Percentiles rank a stretch among this genome's conserved stretches.
These are phyloP conservation scores for Peniophora sp. DNA, from an alignment of 1,284 basidiomycete species.

Conservation along the genomic window DNA sequence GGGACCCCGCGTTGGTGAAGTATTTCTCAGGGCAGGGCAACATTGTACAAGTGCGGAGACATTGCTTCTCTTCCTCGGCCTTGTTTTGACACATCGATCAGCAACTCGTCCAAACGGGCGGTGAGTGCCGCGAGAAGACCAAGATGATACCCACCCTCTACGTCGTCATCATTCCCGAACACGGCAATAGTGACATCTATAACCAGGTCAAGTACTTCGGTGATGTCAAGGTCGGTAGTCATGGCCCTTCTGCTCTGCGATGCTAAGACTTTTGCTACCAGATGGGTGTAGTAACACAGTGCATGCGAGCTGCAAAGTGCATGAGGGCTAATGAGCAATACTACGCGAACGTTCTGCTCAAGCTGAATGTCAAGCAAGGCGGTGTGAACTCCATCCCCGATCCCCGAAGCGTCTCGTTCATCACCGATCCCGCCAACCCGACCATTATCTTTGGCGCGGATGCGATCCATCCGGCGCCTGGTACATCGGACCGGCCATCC, in stretches of 20 bases:
- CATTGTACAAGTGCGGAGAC: conserved; percentile 33
- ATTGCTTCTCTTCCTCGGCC: neutral
- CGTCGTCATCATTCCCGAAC: conserved; percentile 66
- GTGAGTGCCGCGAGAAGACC: conserved; percentile 29
- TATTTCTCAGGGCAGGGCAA: conserved; percentile 49
- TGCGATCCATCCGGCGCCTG: conserved; percentile 72
- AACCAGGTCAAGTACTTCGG: conserved; percentile 49
- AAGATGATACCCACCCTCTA: conserved; percentile 44
- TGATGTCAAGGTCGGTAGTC: no score
- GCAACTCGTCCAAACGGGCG: conserved; percentile 44
- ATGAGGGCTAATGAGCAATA: neutral
- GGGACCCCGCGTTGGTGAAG: conserved; percentile 32
- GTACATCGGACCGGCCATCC: conserved; percentile 61
- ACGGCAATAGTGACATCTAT: conserved; percentile 61
- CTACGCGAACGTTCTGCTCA: neutral
- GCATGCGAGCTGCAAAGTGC: neutral
- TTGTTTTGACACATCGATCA: conserved; percentile 12
- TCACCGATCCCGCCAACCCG: conserved; percentile 59
- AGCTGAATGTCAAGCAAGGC: neutral
- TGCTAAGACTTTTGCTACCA: neutral
- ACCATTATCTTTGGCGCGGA: conserved; percentile 74
- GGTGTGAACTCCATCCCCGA: neutral
- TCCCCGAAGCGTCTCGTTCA: conserved; percentile 29
- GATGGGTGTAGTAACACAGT: conserved; percentile 1
- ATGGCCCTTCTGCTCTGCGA: no score